These are phyloP conservation scores for Diospyros kaki DNA, from an alignment of 148 eudicot genomes.

Conservation along the genomic window DNA sequence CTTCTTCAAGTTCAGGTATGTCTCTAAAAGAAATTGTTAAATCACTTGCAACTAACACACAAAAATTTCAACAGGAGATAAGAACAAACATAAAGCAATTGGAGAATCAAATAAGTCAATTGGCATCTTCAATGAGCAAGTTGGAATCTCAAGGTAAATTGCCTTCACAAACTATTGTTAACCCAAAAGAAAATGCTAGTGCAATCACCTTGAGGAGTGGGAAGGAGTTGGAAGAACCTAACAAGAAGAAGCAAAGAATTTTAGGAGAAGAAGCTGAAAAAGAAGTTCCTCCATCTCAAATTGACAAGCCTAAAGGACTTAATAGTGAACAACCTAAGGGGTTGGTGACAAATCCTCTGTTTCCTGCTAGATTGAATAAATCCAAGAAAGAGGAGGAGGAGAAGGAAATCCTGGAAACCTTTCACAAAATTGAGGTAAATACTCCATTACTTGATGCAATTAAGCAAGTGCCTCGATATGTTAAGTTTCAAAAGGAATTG, in stretches of 20 bases:
- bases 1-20: neutral
- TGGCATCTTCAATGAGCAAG: no score
- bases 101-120: neutral
- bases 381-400: neutral
- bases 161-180: no score
- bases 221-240: no score
- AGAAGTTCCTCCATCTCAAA: no score
- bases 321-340: neutral
- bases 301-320: no score
- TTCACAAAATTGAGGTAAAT: neutral
- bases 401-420: neutral
- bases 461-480: neutral
- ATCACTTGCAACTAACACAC: neutral
- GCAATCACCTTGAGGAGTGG: no score
- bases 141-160: no score
- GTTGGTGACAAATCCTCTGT: neutral
- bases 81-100: neutral
- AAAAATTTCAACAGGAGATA: neutral
- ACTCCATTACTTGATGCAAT: neutral
- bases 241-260: no score
- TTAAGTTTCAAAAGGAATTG: neutral
- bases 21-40: neutral
- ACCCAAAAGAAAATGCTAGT: no score
- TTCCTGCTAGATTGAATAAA: neutral
- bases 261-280: neutral